A percentile compares a stretch with the other conserved stretches of the same genome.
Conservation (phyloP, 2,329 filamentous ascomycete species). For the Gremmenia infestans region DNA sequence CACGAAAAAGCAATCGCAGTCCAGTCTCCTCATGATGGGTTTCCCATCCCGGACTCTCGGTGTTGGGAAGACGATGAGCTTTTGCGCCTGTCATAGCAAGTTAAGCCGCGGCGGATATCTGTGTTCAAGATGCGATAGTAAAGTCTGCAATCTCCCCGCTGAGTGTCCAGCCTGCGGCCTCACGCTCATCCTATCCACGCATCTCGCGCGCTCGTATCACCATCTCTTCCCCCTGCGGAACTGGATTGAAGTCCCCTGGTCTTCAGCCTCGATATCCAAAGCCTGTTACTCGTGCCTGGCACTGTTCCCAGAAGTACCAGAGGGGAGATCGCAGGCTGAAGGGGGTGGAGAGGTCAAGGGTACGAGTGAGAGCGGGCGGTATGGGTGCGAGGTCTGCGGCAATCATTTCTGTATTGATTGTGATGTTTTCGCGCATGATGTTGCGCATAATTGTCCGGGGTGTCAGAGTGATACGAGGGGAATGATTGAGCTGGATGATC, state of each 20-base stretch:
- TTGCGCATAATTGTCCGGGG: slow-evolving; percentile 92
- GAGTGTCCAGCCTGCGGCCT: slow-evolving; percentile 89
- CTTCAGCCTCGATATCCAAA: slow-evolving; percentile 48
- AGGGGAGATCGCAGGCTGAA: background rate
- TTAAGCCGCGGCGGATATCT: slow-evolving; percentile 80
- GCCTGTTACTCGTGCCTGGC: slow-evolving; percentile 76
- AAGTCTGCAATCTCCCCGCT: slow-evolving; percentile 84
- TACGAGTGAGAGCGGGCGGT: slow-evolving; percentile 80
- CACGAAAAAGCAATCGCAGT: slow-evolving; percentile 51
- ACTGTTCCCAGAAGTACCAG: slow-evolving; percentile 55
- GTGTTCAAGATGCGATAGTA: slow-evolving; percentile 81
- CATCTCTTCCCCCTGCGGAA: slow-evolving; percentile 86
- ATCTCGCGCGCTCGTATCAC: slow-evolving; percentile 88
- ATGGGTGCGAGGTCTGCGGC: slow-evolving; percentile 81
- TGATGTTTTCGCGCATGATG: slow-evolving; percentile 90
- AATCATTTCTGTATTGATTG: slow-evolving; percentile 98
- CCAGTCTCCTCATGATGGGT: slow-evolving; percentile 89
- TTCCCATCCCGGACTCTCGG: slow-evolving; percentile 86
- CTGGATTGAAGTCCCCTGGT: slow-evolving; percentile 88
- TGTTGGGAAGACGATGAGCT: slow-evolving; percentile 56
- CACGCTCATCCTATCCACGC: slow-evolving; percentile 89
- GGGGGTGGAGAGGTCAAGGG: slow-evolving; percentile 43
- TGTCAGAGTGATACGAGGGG: slow-evolving; percentile 44
- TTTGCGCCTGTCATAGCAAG: slow-evolving; percentile 87
- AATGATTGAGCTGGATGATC: slow-evolving; percentile 1